Percentiles rank a stretch among this genome's conserved stretches.
These are phyloP conservation scores for Botrytis galanthina DNA, from an alignment of 2,329 filamentous ascomycete genomes.

Conservation along the genomic window DNA sequence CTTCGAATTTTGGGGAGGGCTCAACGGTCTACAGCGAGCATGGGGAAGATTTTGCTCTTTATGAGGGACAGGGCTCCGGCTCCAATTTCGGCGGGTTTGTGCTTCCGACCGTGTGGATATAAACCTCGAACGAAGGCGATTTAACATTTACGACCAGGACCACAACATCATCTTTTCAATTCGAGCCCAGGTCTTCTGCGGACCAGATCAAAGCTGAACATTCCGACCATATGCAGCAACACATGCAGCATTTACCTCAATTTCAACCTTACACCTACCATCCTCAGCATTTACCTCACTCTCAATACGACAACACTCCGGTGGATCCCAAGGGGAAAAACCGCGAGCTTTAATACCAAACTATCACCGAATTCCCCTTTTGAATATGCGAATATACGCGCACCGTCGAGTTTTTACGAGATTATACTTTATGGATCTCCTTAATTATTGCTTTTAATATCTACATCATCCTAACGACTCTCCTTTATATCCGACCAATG, in stretches of 20 bases:
- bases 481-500: constrained; percentile 30
- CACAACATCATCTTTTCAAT: constrained; percentile 32
- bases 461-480: constrained; percentile 26
- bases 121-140: constrained; percentile 36
- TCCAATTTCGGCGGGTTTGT: constrained; percentile 41
- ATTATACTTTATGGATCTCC: constrained; percentile 18
- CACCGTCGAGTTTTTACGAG: constrained; percentile 11
- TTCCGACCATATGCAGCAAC: constrained; percentile 20
- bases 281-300: constrained; percentile 27
- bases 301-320: constrained; percentile 32
- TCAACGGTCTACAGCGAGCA: constrained; percentile 62
- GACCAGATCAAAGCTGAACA: constrained; percentile 33
- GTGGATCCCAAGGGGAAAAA: constrained; percentile 36
- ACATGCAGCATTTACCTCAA: constrained; percentile 26
- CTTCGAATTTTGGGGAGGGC: constrained; percentile 60
- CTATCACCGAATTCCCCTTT: constrained; percentile 20
- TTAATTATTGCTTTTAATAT: constrained; percentile 29
- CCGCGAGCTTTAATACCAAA: constrained; percentile 34
- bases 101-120: constrained; percentile 41
- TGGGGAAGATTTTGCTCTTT: constrained; percentile 48
- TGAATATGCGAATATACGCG: constrained; percentile 22
- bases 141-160: constrained; percentile 39
- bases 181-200: constrained; percentile 29
- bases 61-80: constrained; percentile 38
- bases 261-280: constrained; percentile 22